phyloP scores from a whole-genome alignment of 345 rosid species.

The Trapa bicornis region DNA sequence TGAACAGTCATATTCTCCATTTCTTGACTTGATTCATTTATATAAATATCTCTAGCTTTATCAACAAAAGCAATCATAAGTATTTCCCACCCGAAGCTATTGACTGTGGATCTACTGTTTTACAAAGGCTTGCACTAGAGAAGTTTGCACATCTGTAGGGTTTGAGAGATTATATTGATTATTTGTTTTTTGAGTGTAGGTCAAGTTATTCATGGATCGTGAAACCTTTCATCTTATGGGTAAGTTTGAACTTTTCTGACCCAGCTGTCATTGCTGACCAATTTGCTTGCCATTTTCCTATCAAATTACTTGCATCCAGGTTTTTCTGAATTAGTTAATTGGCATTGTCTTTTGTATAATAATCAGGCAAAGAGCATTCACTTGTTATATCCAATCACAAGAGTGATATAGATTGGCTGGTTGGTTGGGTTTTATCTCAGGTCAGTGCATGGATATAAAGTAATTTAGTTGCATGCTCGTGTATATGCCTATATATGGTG shows the following conservation, averaged over 20 bases:
- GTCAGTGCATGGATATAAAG: slow-evolving; percentile 18
- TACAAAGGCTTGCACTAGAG: not conserved
- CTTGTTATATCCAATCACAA: slow-evolving; percentile 72
- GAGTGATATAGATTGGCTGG: slow-evolving; percentile 95
- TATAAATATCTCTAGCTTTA: not conserved
- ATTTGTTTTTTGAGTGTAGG: slow-evolving; percentile 30
- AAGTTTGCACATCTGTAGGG: not conserved
- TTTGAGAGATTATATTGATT: slow-evolving; percentile 8
- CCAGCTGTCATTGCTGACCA: not conserved
- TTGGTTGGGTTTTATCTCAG: slow-evolving; percentile 95
- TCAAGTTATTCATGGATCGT: slow-evolving; percentile 56
- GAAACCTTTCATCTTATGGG: slow-evolving; percentile 72
- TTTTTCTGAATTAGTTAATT: not conserved
- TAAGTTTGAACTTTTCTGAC: slow-evolving; percentile 16
- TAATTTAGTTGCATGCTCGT: not conserved
- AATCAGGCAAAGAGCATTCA: slow-evolving; percentile 81
- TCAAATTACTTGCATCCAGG: too few species aligned
- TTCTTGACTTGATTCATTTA: not conserved
- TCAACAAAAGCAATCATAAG: not conserved
- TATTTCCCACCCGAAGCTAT: not conserved
- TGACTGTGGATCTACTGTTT: not conserved
- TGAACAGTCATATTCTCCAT: slow-evolving; percentile 9
- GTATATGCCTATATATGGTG: not conserved
- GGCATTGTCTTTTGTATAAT: slow-evolving; percentile 8
- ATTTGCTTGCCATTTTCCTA: not conserved